phyloP scores from a whole-genome alignment of 805 yeast genomes.

The Metschnikowia chrysomelidarum region DNA sequence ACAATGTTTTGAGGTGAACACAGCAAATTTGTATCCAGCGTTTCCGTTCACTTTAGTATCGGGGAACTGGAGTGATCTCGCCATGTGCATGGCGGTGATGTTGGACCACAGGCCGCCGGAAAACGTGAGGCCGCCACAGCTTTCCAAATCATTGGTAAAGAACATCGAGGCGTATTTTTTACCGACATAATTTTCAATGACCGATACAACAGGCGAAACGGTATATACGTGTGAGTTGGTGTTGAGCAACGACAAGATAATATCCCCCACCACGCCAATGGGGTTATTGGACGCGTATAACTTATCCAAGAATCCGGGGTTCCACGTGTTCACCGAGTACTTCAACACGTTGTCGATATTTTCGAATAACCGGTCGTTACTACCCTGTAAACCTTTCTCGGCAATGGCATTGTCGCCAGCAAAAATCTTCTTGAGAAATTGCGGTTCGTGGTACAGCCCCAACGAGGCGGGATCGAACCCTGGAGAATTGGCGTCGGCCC shows the following conservation, averaged over 20 bases:
- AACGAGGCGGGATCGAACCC: conserved; percentile 40
- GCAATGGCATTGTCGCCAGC: conserved; percentile 34
- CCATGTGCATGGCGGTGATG: conserved; percentile 74
- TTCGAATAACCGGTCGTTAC: conserved; percentile 40
- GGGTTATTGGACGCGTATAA: conserved; percentile 85
- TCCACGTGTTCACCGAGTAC: conserved; percentile 82
- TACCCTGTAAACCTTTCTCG: conserved; percentile 31
- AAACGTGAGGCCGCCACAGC: conserved; percentile 80
- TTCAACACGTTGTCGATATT: conserved; percentile 56
- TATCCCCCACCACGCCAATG: conserved; percentile 72
- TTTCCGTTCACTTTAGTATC: conserved; percentile 68
- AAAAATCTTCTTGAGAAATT: conserved; percentile 37
- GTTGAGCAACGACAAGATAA: conserved; percentile 65
- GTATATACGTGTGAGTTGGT: conserved; percentile 86
- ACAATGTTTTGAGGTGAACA: conserved; percentile 68
- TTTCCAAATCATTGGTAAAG: conserved; percentile 40
- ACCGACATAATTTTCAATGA: conserved; percentile 68
- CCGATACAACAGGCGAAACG: conserved; percentile 76
- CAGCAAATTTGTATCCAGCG: conserved; percentile 52
- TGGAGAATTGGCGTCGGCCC: conserved; percentile 38
- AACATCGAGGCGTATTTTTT: conserved; percentile 66
- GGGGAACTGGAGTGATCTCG: conserved; percentile 64
- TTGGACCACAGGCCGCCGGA: conserved; percentile 90
- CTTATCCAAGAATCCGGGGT: conserved; percentile 81
- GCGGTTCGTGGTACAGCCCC: conserved; percentile 54